phyloP scores from a whole-genome alignment of 116 monocot genomes.

The Cymodocea nodosa region DNA sequence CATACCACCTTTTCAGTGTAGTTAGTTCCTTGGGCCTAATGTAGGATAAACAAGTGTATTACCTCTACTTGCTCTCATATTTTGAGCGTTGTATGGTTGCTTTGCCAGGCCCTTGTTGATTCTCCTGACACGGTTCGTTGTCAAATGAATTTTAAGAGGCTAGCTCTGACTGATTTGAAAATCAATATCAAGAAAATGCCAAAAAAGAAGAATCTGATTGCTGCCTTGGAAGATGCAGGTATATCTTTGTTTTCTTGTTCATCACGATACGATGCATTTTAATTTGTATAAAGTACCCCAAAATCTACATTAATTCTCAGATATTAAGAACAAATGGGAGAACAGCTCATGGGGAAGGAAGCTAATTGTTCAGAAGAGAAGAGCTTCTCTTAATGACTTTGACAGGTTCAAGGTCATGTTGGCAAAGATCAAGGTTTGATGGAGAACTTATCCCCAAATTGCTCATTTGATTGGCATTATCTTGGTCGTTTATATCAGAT shows the following conservation, averaged over 20 bases:
- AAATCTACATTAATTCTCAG: conserved; percentile 11
- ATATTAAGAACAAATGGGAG: conserved; percentile 80
- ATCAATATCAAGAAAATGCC: conserved; percentile 73
- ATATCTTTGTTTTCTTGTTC: too few species aligned
- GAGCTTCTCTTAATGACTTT: conserved; percentile 69
- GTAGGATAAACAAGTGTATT: too few species aligned
- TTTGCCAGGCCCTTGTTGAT: conserved; percentile 62
- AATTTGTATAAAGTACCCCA: too few species aligned
- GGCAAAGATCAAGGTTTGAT: conserved; percentile 66
- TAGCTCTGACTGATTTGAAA: conserved; percentile 70
- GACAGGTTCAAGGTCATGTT: conserved; percentile 84
- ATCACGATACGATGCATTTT: too few species aligned
- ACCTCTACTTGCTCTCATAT: too few species aligned
- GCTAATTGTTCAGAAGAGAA: conserved; percentile 64
- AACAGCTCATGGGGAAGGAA: conserved; percentile 79
- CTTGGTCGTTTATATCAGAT: too few species aligned
- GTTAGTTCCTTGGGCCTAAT: too few species aligned
- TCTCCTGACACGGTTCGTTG: conserved; percentile 69
- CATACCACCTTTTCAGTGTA: too few species aligned
- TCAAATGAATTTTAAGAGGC: conserved; percentile 85
- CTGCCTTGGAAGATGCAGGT: conserved; percentile 45
- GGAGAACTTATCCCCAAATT: background rate
- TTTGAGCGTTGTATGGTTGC: too few species aligned
- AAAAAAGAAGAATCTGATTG: conserved; percentile 57
- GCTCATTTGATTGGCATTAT: background rate